Base-by-base conservation (phyloP, 352 stramenopile genomes). In the Peronospora farinosa region DNA sequence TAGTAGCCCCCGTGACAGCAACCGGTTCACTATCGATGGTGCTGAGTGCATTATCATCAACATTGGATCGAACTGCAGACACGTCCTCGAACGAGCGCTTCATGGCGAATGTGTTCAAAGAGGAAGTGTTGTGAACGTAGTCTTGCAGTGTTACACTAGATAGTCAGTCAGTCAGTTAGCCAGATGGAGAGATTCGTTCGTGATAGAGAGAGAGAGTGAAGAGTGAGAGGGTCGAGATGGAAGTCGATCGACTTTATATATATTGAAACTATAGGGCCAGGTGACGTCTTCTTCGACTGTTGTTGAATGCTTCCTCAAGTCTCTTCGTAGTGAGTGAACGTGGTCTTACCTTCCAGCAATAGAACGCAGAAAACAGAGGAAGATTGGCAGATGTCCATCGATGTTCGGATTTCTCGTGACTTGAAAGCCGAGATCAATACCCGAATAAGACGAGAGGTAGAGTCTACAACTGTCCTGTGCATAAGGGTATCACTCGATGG, bases 21-120 rank as follows among this genome's bases (percentile, higher is more conserved):
- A 58, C 48, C 0, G 30, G 33, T 33, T 58, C 51, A 7, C 17
- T 51, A 12, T 57, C 33, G 11, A 54, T 46, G 19, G 45, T 63
- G 17, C 27, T 47, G 17, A 21, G n/a, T 31, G 52, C 10, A 28
- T 40, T 51, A 39, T 52, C 40, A n/a, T 57, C 40, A 27, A 49
- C 32, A 21, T 57, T 45, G 50, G 46, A 49, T 17, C 17, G 40
- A 21, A 54, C 28, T 36, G 47, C 23, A 15, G 61, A 51, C 54
- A 77, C 51, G 49, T 65, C 48, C 19, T 72, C 63, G 43, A 74
- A 70, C 54, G 64, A 74, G 46, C 69, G 69, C 65, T 79, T 79
- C 69, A 79, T 79, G 15, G 45, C 27, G 27, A 63, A 55, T 67
- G 59, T 23, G 28, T 15, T 6, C 1, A 12, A 42, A 54, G 46